Conservation (phyloP, 352 stramenopile species). For the Pythium chondricola region DNA sequence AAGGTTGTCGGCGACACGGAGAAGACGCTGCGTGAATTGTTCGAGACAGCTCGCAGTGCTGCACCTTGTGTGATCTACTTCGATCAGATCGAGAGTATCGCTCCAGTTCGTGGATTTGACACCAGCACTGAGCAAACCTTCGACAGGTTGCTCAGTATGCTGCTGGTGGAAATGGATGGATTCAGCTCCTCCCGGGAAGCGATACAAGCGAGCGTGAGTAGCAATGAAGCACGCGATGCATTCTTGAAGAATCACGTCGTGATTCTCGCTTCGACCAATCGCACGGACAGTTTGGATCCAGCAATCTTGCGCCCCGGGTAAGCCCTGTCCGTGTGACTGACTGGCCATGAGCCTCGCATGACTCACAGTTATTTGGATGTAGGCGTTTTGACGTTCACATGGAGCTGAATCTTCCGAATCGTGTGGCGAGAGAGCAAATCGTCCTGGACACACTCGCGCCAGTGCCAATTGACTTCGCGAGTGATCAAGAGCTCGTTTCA, state of each 20-base stretch:
- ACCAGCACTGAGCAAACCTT: conserved; percentile 91
- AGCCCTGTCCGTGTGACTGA: conserved; percentile 1
- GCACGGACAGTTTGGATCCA: conserved; percentile 72
- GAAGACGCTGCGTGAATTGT: conserved; percentile 82
- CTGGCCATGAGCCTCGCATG: too few relatives aligned
- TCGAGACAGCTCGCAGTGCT: conserved; percentile 76
- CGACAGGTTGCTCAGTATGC: conserved; percentile 86
- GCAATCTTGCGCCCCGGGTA: conserved; percentile 84
- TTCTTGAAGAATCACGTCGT: conserved; percentile 83
- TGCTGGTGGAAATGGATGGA: conserved; percentile 90
- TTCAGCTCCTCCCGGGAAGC: conserved; percentile 47
- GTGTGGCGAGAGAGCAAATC: conserved; percentile 40
- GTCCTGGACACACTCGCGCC: conserved; percentile 39
- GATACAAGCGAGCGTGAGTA: conserved; percentile 27
- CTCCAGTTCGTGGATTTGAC: conserved; percentile 82
- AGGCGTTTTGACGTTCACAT: conserved; percentile 84
- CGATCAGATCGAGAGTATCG: conserved; percentile 90
- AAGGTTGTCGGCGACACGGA: conserved; percentile 91
- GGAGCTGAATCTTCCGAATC: conserved; percentile 49
- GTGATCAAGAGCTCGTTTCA: conserved; percentile 23
- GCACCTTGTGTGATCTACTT: conserved; percentile 90
- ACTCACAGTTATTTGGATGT: not conserved
- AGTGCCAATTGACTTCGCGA: conserved; percentile 51
- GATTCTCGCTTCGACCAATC: conserved; percentile 75
- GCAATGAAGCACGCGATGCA: conserved; percentile 31